phyloP scores from a whole-genome alignment of 805 yeast genomes.

The Ogataea haglerorum region DNA sequence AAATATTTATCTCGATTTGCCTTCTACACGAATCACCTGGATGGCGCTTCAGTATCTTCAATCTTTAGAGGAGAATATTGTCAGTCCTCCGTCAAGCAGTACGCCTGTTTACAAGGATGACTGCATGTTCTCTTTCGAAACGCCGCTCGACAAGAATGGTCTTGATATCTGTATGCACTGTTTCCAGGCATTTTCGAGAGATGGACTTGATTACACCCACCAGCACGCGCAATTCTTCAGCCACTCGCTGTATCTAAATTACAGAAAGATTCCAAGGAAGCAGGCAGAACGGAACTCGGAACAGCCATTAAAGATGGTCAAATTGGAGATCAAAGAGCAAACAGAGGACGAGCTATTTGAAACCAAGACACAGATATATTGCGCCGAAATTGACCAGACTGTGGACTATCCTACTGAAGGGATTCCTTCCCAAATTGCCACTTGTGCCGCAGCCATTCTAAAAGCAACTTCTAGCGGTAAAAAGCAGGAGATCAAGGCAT shows the following conservation, averaged over 20 bases:
- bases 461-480: constrained; percentile 55
- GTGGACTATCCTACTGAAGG: constrained; percentile 29
- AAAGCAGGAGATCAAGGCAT: constrained; percentile 72
- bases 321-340: constrained; percentile 63
- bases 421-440: constrained; percentile 29
- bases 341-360: constrained; percentile 63
- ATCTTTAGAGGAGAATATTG: constrained; percentile 11
- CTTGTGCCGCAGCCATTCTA: constrained; percentile 43
- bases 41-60: constrained; percentile 22
- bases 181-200: constrained; percentile 64
- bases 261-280: constrained; percentile 50
- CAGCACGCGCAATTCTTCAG: constrained; percentile 51
- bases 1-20: background rate
- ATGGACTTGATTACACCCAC: constrained; percentile 45
- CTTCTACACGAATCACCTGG: background rate
- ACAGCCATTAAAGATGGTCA: constrained; percentile 48
- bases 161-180: constrained; percentile 74
- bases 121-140: constrained; percentile 81
- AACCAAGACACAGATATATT: constrained; percentile 40
- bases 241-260: constrained; percentile 59
- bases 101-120: constrained; percentile 75
- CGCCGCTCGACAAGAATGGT: constrained; percentile 53
- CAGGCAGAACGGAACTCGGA: constrained; percentile 28
- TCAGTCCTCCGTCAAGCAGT: constrained; percentile 29
- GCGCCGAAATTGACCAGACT: constrained; percentile 29